A percentile compares a stretch with the other conserved stretches of the same genome.
Conservation (phyloP, 177 flowering plant genomes). For the Vitis hybrid region DNA sequence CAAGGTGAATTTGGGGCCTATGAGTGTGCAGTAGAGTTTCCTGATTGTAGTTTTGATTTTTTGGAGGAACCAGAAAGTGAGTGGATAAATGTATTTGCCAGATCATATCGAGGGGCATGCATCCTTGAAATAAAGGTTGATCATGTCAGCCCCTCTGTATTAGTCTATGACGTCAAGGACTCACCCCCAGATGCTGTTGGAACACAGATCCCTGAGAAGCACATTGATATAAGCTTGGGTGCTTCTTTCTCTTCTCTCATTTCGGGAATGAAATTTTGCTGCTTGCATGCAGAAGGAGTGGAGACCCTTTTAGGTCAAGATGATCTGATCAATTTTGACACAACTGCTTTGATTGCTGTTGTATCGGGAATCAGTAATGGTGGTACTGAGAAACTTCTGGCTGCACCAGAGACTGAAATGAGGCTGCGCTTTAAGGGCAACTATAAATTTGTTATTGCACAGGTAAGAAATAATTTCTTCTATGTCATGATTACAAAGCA, state of each 20-base stretch:
- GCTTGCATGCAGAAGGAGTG: conserved; percentile 12
- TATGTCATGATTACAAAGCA: too few species aligned
- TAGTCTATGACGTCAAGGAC: conserved; percentile 9
- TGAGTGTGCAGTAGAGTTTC: conserved; percentile 29
- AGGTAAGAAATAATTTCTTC: conserved; percentile 40
- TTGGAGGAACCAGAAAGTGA: conserved; percentile 51
- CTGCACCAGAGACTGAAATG: conserved; percentile 55
- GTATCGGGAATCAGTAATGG: conserved; percentile 94
- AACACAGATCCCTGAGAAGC: conserved; percentile 8
- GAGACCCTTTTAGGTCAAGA: conserved; percentile 9
- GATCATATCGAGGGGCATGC: conserved; percentile 44
- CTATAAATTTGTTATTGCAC: conserved; percentile 74
- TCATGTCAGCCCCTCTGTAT: conserved; percentile 1
- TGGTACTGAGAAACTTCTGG: conserved; percentile 49
- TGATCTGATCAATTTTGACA: conserved; percentile 59
- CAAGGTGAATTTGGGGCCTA: conserved; percentile 52
- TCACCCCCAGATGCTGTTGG: conserved; percentile 11
- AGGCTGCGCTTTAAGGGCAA: conserved; percentile 74
- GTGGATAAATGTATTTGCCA: conserved; percentile 49
- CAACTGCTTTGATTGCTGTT: conserved; percentile 88
- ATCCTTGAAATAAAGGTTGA: conserved; percentile 52
- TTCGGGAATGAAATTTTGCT: conserved; percentile 32
- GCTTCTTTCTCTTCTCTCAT: conserved; percentile 46
- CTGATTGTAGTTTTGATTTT: conserved; percentile 29
- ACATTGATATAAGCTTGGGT: conserved; percentile 8